Conservation (phyloP, 495 filamentous ascomycete genomes). For the Acidomyces sp. region DNA sequence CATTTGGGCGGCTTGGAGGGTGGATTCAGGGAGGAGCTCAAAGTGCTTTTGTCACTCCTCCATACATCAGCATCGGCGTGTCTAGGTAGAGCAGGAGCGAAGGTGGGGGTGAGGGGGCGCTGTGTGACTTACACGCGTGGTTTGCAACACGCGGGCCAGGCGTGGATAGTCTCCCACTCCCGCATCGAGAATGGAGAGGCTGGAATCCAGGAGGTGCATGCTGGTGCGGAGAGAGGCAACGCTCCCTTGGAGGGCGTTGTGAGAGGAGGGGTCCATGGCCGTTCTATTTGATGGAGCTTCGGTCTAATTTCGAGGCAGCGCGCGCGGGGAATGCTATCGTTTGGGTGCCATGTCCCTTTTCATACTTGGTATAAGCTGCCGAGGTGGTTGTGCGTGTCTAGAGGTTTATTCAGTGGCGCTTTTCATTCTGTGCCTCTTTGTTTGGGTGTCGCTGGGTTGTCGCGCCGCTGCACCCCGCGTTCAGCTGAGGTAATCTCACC, state of each 20-base stretch:
- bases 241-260: slow-evolving; percentile 41
- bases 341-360: too few species aligned
- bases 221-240: slow-evolving; percentile 59
- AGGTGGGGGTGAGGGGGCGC: too few species aligned
- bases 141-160: slow-evolving; percentile 54
- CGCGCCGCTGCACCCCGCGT: too few species aligned
- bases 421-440: too few species aligned
- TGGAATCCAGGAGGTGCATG: slow-evolving; percentile 57
- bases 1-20: slow-evolving; percentile 53
- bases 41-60: slow-evolving; percentile 47
- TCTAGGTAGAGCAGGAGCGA: neutral
- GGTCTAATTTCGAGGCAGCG: too few species aligned
- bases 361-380: too few species aligned
- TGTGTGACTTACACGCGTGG: slow-evolving; percentile 50
- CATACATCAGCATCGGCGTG: slow-evolving; percentile 1
- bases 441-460: too few species aligned
- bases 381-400: too few species aligned
- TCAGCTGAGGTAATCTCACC: too few species aligned
- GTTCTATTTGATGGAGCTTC: too few species aligned
- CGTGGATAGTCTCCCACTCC: slow-evolving; percentile 66
- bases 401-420: too few species aligned
- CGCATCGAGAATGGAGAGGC: slow-evolving; percentile 56
- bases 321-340: too few species aligned
- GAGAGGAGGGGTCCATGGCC: slow-evolving; percentile 9
- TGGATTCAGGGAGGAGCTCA: slow-evolving; percentile 59